Evolutionary conservation across 306 rosid species (phyloP).

Genomic region (Sphenostylis stenocarpa): DNA sequence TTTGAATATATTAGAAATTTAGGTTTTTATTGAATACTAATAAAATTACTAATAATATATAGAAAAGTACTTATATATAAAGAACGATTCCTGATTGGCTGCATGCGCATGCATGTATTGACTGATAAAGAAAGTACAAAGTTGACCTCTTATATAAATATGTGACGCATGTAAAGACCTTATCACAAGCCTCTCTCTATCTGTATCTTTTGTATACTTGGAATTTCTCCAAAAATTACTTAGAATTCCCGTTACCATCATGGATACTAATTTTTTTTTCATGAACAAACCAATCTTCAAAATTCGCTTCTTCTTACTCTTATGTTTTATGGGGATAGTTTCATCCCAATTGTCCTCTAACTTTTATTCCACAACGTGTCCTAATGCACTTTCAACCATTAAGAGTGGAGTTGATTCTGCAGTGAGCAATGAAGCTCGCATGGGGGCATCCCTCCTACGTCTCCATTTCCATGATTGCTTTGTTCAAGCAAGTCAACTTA

Average conservation of each 20-base stretch:
- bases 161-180: not conserved
- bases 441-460: slow-evolving; percentile 82
- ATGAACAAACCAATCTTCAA: not conserved
- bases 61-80: not conserved
- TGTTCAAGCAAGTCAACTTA: slow-evolving; percentile 58
- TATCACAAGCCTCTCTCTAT: not conserved
- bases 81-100: not conserved
- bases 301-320: not conserved
- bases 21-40: not conserved
- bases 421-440: slow-evolving; percentile 54
- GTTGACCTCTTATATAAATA: not conserved
- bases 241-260: not conserved
- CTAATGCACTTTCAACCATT: slow-evolving; percentile 53
- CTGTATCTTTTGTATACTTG: not conserved
- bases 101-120: slow-evolving; percentile 1
- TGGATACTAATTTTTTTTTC: not conserved
- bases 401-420: slow-evolving; percentile 42
- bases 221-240: not conserved
- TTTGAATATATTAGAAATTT: too few species aligned
- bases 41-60: not conserved
- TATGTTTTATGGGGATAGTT: slow-evolving; percentile 25
- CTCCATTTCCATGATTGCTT: slow-evolving; percentile 81
- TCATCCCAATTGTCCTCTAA: slow-evolving; percentile 50
- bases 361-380: slow-evolving; percentile 55
- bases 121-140: not conserved